A percentile compares a stretch with the other conserved stretches of the same genome.
Evolutionary conservation across 2,329 filamentous ascomycete genomes (phyloP).

Genomic region (Pseudogymnoascus sp.): DNA sequence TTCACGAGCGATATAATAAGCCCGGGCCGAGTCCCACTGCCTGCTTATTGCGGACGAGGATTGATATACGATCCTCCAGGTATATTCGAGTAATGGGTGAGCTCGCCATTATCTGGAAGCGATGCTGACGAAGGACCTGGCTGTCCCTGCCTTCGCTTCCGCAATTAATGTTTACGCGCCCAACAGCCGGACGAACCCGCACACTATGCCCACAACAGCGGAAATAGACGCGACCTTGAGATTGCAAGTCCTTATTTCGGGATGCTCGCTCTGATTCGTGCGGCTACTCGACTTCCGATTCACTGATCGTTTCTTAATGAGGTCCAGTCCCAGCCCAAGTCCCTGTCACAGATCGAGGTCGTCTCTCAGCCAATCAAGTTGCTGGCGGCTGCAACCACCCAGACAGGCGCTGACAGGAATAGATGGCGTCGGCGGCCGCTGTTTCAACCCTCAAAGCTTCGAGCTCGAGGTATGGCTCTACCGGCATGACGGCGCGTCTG

Average conservation of each 20-base stretch:
- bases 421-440: background rate
- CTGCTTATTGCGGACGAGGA: background rate
- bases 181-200: background rate
- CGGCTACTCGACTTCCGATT: background rate
- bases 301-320: background rate
- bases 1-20: background rate
- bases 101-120: background rate
- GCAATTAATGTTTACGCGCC: background rate
- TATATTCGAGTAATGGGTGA: background rate
- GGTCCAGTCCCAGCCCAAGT: background rate
- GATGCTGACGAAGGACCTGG: background rate
- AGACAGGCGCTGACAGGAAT: constrained; percentile 3
- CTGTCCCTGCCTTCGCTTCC: background rate
- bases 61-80: background rate
- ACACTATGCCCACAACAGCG: background rate
- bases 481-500: background rate
- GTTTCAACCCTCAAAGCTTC: background rate
- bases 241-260: background rate
- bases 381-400: constrained; percentile 1
- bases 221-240: background rate
- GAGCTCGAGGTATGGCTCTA: background rate
- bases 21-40: background rate
- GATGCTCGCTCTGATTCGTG: background rate
- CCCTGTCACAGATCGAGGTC: background rate
- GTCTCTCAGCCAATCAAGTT: background rate